Evolutionary conservation across 257 asterid genomes (phyloP).

Genomic region (Rhazya stricta): DNA sequence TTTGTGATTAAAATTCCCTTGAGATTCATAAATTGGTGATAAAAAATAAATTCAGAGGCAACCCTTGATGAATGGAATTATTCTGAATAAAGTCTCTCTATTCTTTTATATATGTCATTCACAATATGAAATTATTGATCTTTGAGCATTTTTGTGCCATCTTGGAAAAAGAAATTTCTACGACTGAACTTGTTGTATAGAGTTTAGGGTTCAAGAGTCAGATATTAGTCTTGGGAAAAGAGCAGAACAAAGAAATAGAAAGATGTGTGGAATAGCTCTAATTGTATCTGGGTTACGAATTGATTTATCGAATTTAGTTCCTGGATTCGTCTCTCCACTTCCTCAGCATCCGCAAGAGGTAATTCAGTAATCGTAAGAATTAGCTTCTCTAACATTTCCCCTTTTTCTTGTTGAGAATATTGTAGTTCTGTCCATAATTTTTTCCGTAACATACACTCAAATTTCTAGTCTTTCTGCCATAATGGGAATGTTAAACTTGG

Average conservation of each 20-base stretch:
- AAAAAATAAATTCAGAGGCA: too few relatives aligned
- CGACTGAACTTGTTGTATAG: not conserved
- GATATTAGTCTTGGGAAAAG: conserved; percentile 24
- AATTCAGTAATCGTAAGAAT: conserved; percentile 3
- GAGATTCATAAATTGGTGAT: too few relatives aligned
- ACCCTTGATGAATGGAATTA: too few relatives aligned
- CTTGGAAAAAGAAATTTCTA: too few relatives aligned
- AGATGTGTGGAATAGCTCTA: conserved; percentile 91
- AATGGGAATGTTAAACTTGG: not conserved
- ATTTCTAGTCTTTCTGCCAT: not conserved
- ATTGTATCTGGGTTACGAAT: conserved; percentile 62
- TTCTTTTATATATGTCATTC: too few relatives aligned
- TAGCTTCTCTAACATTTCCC: not conserved
- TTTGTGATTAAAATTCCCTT: too few relatives aligned
- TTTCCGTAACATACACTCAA: not conserved
- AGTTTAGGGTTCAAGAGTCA: conserved; percentile 15
- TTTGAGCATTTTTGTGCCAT: too few relatives aligned
- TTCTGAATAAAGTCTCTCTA: too few relatives aligned
- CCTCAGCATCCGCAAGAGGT: conserved; percentile 39
- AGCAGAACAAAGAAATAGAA: conserved; percentile 18
- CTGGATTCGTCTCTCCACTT: conserved; percentile 31
- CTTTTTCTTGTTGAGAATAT: not conserved
- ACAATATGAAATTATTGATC: too few relatives aligned
- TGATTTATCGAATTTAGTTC: conserved; percentile 36
- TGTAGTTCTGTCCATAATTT: not conserved